Evolutionary conservation across 306 rosid species (phyloP).

Genomic region (Castanospermum australe): DNA sequence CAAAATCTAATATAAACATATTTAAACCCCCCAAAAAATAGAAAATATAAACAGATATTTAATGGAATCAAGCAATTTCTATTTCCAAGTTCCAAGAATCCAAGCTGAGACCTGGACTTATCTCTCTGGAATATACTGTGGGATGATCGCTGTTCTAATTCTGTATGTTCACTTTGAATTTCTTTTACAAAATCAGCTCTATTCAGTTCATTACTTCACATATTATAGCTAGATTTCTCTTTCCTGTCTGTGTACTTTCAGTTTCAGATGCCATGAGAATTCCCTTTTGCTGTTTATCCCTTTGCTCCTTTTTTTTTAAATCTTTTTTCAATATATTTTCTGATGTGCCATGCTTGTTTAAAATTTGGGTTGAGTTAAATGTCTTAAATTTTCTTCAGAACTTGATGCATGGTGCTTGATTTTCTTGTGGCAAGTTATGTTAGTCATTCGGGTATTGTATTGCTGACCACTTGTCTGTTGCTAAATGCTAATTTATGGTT

Average conservation of each 20-base stretch:
- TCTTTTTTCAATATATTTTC: not conserved
- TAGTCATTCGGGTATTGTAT: no score
- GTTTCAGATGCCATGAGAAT: no score
- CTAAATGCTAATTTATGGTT: no score
- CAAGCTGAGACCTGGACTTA: conserved; percentile 13
- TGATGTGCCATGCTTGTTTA: not conserved
- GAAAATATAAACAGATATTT: no score
- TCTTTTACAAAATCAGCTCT: not conserved
- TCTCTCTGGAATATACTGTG: conserved; percentile 15
- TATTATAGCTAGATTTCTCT: not conserved
- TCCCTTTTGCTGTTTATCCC: not conserved
- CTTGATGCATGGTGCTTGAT: not conserved
- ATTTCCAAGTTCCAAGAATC: conserved; percentile 14
- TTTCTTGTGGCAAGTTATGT: not conserved
- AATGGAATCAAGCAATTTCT: not conserved
- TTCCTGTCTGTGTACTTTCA: no score
- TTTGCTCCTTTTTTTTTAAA: not conserved
- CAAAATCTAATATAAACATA: no score
- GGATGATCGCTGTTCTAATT: not conserved
- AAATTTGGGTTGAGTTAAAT: not conserved
- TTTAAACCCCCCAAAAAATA: no score
- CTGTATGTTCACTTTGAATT: conserved; percentile 26
- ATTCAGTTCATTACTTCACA: not conserved
- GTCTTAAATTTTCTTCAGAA: not conserved
- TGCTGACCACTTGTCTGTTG: no score